Evolutionary conservation across 164 flowering plant species (phyloP).

Genomic region (Stephania yunnanensis): DNA sequence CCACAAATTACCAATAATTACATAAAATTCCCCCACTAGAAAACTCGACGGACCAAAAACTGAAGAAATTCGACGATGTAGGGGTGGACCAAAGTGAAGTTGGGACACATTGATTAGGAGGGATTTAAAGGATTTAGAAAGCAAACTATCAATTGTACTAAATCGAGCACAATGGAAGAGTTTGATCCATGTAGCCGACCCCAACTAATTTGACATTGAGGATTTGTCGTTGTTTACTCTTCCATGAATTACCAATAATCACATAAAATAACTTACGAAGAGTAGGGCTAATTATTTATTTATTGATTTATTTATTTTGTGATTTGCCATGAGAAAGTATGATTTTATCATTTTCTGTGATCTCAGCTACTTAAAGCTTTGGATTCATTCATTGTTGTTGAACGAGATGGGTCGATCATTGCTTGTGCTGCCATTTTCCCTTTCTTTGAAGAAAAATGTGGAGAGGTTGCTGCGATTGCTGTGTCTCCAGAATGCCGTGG

Average conservation of each 20-base stretch:
- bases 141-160: too few relatives aligned
- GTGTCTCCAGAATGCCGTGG: slow-evolving; percentile 97
- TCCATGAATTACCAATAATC: neutral
- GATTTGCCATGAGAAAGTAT: slow-evolving; percentile 3
- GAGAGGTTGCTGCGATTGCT: slow-evolving; percentile 91
- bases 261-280: neutral
- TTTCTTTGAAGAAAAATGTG: slow-evolving; percentile 73
- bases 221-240: neutral
- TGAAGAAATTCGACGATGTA: too few relatives aligned
- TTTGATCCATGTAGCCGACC: too few relatives aligned
- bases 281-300: neutral
- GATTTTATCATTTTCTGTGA: slow-evolving; percentile 4
- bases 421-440: slow-evolving; percentile 97
- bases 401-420: slow-evolving; percentile 90
- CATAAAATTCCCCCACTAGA: too few relatives aligned
- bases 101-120: too few relatives aligned
- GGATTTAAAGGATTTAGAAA: too few relatives aligned
- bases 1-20: neutral
- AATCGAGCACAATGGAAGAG: too few relatives aligned
- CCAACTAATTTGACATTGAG: neutral
- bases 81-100: too few relatives aligned
- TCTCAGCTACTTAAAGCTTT: slow-evolving; percentile 57
- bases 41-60: too few relatives aligned
- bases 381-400: slow-evolving; percentile 75
- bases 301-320: neutral